Percentiles rank a stretch among this genome's conserved stretches.
Conservation (phyloP, 371 early-diverging fungal genomes). For the Amoeboradix gromovi region DNA sequence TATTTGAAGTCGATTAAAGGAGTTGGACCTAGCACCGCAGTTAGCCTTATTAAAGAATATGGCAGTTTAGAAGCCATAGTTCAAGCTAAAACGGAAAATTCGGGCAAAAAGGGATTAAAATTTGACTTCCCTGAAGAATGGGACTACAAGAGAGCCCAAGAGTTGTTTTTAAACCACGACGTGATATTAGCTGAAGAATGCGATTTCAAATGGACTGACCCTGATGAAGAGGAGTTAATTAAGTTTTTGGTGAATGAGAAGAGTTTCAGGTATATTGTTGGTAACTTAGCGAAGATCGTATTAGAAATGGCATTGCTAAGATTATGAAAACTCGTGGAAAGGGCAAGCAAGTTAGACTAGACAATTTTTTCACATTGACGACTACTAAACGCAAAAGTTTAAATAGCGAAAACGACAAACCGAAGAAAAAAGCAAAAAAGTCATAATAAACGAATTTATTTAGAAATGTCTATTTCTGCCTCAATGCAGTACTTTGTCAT, state of each 20-base stretch:
- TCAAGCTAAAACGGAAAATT: conserved; percentile 33
- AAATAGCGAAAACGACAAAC: not conserved
- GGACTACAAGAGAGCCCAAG: conserved; percentile 67
- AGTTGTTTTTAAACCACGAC: conserved; percentile 55
- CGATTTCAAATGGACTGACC: conserved; percentile 53
- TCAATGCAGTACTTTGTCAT: not conserved
- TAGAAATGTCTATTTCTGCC: not conserved
- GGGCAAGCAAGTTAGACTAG: conserved; percentile 64
- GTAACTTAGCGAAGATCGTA: conserved; percentile 47
- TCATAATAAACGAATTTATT: not conserved
- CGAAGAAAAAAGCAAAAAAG: not conserved
- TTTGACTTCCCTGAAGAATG: conserved; percentile 46
- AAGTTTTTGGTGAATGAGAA: conserved; percentile 76
- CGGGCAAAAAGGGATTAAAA: conserved; percentile 16
- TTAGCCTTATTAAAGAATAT: conserved; percentile 62
- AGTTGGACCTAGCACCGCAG: conserved; percentile 61
- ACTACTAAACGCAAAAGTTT: not conserved
- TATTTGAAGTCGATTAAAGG: conserved; percentile 89
- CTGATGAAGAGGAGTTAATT: conserved; percentile 64
- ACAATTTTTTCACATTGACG: conserved; percentile 44
- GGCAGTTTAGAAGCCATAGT: conserved; percentile 59
- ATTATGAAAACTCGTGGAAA: conserved; percentile 34
- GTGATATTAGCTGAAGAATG: conserved; percentile 32
- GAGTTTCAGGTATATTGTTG: conserved; percentile 46
- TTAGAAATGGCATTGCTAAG: conserved; percentile 54